These are phyloP conservation scores for Trichoderma oligosporum DNA, from an alignment of 2,329 filamentous ascomycete genomes.

Conservation along the genomic window DNA sequence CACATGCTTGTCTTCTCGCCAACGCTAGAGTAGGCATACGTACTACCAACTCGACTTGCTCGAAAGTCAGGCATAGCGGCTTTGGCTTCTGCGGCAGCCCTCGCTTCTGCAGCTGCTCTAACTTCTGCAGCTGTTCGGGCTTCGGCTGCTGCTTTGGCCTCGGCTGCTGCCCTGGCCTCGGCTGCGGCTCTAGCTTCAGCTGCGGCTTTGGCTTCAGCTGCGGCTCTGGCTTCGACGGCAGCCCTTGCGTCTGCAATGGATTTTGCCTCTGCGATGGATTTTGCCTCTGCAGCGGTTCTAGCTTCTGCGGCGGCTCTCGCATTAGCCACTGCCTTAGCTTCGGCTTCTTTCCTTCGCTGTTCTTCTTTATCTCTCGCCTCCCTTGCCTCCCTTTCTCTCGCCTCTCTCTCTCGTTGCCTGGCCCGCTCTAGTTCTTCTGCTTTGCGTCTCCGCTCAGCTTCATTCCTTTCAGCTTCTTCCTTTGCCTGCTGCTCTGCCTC, in stretches of 20 bases:
- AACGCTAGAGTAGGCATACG: conserved; percentile 62
- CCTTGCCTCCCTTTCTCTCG: conserved; percentile 31
- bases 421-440: conserved; percentile 35
- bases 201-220: conserved; percentile 25
- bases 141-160: conserved; percentile 27
- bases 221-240: conserved; percentile 36
- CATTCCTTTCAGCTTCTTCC: conserved; percentile 34
- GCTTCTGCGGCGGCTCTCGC: conserved; percentile 32
- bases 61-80: conserved; percentile 25
- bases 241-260: conserved; percentile 27
- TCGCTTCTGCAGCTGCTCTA: conserved; percentile 26
- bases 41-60: conserved; percentile 41
- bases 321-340: conserved; percentile 10
- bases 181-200: conserved; percentile 13
- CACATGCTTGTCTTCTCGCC: conserved; percentile 69
- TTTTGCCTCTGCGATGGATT: conserved; percentile 45
- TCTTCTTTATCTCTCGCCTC: conserved; percentile 40
- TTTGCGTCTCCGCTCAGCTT: conserved; percentile 28
- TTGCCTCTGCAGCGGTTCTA: conserved; percentile 38
- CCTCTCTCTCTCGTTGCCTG: conserved; percentile 39
- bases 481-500: conserved; percentile 38
- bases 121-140: conserved; percentile 38
- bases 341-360: conserved; percentile 21
- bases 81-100: conserved; percentile 26
- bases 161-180: conserved; percentile 28